These are phyloP conservation scores for Immersiella caudata DNA, from an alignment of 495 filamentous ascomycete genomes.

Conservation along the genomic window DNA sequence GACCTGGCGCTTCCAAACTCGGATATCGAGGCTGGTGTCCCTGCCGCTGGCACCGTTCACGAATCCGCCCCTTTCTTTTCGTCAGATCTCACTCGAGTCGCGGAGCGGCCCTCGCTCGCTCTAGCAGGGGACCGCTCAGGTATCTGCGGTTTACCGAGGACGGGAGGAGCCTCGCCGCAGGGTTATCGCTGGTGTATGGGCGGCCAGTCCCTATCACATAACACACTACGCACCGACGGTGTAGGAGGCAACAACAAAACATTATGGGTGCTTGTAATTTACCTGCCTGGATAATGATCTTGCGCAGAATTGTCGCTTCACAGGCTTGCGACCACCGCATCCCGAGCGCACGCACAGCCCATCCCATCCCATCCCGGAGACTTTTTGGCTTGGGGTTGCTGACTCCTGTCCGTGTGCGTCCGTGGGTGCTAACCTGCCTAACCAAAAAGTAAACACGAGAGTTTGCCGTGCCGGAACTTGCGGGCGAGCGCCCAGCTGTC, in stretches of 20 bases:
- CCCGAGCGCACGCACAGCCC: not conserved
- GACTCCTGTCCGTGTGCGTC: not conserved
- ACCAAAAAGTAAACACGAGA: too few species aligned
- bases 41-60: not conserved
- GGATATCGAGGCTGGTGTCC: not conserved
- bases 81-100: not conserved
- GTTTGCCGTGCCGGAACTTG: too few species aligned
- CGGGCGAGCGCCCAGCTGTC: too few species aligned
- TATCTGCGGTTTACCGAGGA: constrained; percentile 1
- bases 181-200: too few species aligned
- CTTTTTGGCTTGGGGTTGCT: not conserved
- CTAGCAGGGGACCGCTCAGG: not conserved
- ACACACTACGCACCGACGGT: too few species aligned
- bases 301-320: too few species aligned
- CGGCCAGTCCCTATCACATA: too few species aligned
- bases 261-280: too few species aligned
- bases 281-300: too few species aligned
- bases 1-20: not conserved
- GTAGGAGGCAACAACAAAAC: too few species aligned
- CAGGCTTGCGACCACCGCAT: not conserved
- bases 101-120: not conserved
- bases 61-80: not conserved
- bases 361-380: too few species aligned
- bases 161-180: constrained; percentile 21
- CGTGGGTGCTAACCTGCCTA: not conserved